Evolutionary conservation across 257 asterid genomes (phyloP).

Genomic region (Solanum piurae): DNA sequence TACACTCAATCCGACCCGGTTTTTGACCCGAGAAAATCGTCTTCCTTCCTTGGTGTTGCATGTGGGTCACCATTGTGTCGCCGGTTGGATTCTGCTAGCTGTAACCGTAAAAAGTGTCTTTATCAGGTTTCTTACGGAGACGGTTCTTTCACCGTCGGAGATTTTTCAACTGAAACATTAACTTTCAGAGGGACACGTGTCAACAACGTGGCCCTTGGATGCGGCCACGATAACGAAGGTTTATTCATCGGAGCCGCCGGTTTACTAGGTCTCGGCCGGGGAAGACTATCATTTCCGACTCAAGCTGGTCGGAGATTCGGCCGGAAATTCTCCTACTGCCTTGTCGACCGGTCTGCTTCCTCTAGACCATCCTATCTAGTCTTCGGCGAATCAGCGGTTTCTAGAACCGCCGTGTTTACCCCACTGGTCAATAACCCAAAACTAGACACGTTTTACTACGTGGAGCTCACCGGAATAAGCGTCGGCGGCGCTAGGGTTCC

Average conservation of each 20-base stretch:
- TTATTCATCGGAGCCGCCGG: conserved; percentile 86
- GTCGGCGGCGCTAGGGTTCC: conserved; percentile 64
- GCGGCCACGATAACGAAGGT: conserved; percentile 89
- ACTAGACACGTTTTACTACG: conserved; percentile 72
- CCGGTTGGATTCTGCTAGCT: conserved; percentile 51
- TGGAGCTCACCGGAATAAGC: conserved; percentile 56
- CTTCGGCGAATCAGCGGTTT: conserved; percentile 60
- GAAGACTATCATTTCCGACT: conserved; percentile 54
- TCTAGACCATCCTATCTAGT: conserved; percentile 50
- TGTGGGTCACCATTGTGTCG: conserved; percentile 66
- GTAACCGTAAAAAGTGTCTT: conserved; percentile 54
- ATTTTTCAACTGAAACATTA: conserved; percentile 79
- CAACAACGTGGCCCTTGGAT: conserved; percentile 51
- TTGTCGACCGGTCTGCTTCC: conserved; percentile 62
- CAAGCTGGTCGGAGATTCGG: conserved; percentile 62
- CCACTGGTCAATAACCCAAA: conserved; percentile 53
- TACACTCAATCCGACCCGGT: conserved; percentile 77
- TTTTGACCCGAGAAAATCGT: conserved; percentile 48
- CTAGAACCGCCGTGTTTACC: conserved; percentile 50
- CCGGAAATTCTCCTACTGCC: conserved; percentile 60
- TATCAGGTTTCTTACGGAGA: conserved; percentile 88
- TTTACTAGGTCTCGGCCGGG: conserved; percentile 76
- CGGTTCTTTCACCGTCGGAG: conserved; percentile 74
- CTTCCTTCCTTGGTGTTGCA: conserved; percentile 34
- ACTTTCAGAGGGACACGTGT: conserved; percentile 48